Evolutionary conservation across 495 filamentous ascomycete genomes (phyloP).

Genomic region (Penicillium riverlandense): DNA sequence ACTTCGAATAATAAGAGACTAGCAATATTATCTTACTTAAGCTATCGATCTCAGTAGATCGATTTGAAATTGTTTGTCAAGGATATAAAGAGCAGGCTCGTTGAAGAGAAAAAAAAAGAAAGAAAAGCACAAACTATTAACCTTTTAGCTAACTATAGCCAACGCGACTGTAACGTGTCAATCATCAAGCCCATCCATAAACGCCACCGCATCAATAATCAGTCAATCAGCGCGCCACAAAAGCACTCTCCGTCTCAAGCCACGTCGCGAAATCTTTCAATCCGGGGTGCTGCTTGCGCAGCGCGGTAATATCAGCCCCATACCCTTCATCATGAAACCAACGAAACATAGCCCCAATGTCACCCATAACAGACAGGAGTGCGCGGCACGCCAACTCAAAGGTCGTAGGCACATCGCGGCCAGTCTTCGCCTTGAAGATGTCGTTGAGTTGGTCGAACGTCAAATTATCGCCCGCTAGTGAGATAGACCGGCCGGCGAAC

Average conservation of each 20-base stretch:
- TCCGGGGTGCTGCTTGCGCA: constrained; percentile 39
- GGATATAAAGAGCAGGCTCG: too few relatives aligned
- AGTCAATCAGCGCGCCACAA: constrained; percentile 2
- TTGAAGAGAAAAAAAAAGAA: too few relatives aligned
- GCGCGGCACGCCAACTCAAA: constrained; percentile 32
- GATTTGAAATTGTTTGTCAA: too few relatives aligned
- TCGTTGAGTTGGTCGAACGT: constrained; percentile 38
- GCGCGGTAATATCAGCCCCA: constrained; percentile 45
- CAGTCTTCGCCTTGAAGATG: constrained; percentile 41
- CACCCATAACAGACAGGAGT: constrained; percentile 38
- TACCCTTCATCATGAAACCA: constrained; percentile 58
- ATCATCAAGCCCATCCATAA: not conserved
- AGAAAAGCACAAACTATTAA: too few relatives aligned
- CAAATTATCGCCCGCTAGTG: constrained; percentile 52
- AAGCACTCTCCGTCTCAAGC: constrained; percentile 49
- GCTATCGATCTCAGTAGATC: too few relatives aligned
- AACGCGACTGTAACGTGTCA: too few relatives aligned
- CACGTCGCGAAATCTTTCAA: constrained; percentile 51
- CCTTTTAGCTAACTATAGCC: too few relatives aligned
- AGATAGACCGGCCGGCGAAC: constrained; percentile 36
- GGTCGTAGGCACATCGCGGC: constrained; percentile 39
- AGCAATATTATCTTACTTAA: too few relatives aligned
- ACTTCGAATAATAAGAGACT: too few relatives aligned
- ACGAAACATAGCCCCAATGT: constrained; percentile 52
- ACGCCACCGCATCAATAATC: not conserved